Evolutionary conservation across 1,284 basidiomycete species (phyloP).

Genomic region (Anthracocystis setariae): DNA sequence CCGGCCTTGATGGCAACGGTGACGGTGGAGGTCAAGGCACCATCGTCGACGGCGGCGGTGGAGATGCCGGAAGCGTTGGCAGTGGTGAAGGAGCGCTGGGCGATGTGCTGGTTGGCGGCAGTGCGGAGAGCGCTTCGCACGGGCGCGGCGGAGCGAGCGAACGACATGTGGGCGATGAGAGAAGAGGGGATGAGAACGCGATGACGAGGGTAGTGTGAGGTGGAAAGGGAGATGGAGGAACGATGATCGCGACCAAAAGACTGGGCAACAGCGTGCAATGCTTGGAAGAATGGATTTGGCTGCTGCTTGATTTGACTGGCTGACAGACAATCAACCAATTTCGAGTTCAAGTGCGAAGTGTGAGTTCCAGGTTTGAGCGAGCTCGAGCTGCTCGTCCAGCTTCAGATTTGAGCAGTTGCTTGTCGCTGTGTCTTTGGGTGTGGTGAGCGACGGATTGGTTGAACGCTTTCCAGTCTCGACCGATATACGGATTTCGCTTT

Average conservation of each 20-base stretch:
- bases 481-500: conserved; percentile 19
- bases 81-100: conserved; percentile 51
- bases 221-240: neutral
- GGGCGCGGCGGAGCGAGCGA: conserved; percentile 51
- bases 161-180: conserved; percentile 31
- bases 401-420: neutral
- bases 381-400: too few relatives aligned
- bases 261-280: conserved; percentile 7
- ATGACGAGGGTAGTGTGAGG: conserved; percentile 5
- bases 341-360: too few relatives aligned
- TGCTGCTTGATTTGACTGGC: neutral
- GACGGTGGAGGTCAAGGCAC: conserved; percentile 58
- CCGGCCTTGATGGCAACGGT: conserved; percentile 63
- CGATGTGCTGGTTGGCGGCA: conserved; percentile 23
- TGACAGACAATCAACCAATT: too few relatives aligned
- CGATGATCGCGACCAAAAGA: conserved; percentile 21
- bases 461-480: conserved; percentile 6
- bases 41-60: conserved; percentile 57
- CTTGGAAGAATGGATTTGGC: conserved; percentile 4
- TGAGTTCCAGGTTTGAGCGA: too few relatives aligned
- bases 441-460: too few relatives aligned
- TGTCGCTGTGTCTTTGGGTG: neutral
- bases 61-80: conserved; percentile 50
- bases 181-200: conserved; percentile 4
- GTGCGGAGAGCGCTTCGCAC: conserved; percentile 43